Percentiles rank a stretch among this genome's conserved stretches.
These are phyloP conservation scores for Lachancea sp. DNA, from an alignment of 805 yeast genomes.

Conservation along the genomic window DNA sequence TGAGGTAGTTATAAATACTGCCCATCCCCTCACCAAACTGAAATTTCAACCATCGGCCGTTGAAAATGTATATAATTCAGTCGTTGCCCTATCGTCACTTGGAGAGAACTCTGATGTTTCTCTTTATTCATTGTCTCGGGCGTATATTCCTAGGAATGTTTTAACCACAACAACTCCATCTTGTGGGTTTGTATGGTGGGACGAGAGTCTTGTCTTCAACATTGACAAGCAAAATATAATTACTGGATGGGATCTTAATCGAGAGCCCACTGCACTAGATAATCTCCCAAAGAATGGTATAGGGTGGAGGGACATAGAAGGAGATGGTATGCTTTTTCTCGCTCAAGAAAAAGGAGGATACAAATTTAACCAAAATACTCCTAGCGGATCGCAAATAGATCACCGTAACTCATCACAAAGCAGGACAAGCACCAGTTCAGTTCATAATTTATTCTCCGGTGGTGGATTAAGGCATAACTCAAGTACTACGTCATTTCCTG, in stretches of 20 bases:
- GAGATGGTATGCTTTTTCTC: constrained; percentile 29
- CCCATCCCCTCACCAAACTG: constrained; percentile 66
- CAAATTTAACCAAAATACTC: constrained; percentile 5
- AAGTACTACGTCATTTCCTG: constrained; percentile 7
- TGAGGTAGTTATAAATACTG: constrained; percentile 63
- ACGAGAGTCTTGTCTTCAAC: constrained; percentile 28
- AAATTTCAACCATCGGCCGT: constrained; percentile 29
- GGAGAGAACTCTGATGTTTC: constrained; percentile 64
- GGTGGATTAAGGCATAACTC: constrained; percentile 2
- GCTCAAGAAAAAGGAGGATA: constrained; percentile 27
- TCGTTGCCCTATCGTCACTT: constrained; percentile 66
- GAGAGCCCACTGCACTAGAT: constrained; percentile 29
- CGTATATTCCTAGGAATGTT: constrained; percentile 59
- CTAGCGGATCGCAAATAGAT: neutral
- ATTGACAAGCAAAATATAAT: constrained; percentile 30
- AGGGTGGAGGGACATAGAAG: constrained; percentile 35
- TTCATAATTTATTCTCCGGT: constrained; percentile 5
- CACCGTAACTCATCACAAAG: constrained; percentile 6
- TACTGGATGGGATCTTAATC: constrained; percentile 30
- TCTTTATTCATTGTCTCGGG: constrained; percentile 64
- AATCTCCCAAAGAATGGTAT: constrained; percentile 26
- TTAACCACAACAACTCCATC: constrained; percentile 29
- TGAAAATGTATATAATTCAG: constrained; percentile 45
- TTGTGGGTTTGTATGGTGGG: constrained; percentile 34
- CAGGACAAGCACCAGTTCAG: constrained; percentile 8